Base-by-base conservation (phyloP, 257 asterid species). In the Solanum phureja region DNA sequence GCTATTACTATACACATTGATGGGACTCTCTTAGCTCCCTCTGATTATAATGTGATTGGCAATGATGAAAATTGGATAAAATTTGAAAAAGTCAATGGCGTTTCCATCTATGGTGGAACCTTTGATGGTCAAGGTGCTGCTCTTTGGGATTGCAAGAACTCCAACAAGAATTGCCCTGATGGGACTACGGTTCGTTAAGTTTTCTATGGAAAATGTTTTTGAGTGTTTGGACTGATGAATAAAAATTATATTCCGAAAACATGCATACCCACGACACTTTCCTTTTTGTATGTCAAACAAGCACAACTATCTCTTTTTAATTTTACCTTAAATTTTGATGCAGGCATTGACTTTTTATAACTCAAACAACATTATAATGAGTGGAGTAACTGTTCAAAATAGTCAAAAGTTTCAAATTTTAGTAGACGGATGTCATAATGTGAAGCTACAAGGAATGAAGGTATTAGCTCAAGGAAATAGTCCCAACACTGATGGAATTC, bases 301-400 rank as follows among this genome's bases (percentile, higher is more conserved):
- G 16, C 35, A 12, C 4, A 66, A 27, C 29, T 7, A 60, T 7
- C 66, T 56, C 4, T 11, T 68, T 24, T 27, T 12, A 27, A 68
- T 24, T 68, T 12, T 27, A 68, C 74, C 16, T 68, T 24, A 27
- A 27, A 68, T 68, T 27, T 27, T 76, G 62, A 12, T 79, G 42
- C 88, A 90, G 92, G 89, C 91, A 21, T 71, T 90, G 86, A 90
- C 86, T 49, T 87, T 90, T 71, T 38, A 85, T 24, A 46, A 86
- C 10, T 68, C 74, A 68, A 68, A 68, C 37, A 68, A 27, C 18
- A 68, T 68, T 29, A 68, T 27, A 68, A 49, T 90, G 23, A 73
- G 46, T 2, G 92, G 91, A 12, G 75, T 89, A 52, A 89, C 87
- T 18, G 86, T 86, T 23, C 60, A 84, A 35, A 90, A 90, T 62